Conservation (phyloP, 768 basidiomycete species). For the Suillus weaverae region DNA sequence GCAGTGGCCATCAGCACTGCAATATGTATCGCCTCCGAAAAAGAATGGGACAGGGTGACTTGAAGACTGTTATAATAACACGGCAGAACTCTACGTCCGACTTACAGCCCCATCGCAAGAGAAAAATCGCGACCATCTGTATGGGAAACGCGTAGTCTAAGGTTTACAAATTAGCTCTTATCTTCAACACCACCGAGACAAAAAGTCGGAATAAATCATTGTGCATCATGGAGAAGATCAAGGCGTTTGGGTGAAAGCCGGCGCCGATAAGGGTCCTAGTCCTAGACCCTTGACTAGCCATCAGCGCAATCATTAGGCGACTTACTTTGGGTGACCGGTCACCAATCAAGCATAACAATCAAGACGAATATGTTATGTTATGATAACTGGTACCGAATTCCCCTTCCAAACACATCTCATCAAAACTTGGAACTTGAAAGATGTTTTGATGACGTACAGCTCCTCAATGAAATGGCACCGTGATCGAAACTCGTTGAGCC, state of each 20-base stretch:
- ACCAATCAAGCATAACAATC: not conserved
- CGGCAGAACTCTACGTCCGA: not conserved
- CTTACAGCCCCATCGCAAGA: not conserved
- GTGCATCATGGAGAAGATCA: not conserved
- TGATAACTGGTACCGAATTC: not conserved
- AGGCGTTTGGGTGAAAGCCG: not conserved
- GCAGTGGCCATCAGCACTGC: not conserved
- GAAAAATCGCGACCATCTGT: not conserved
- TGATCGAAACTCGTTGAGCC: not conserved
- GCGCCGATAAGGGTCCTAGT: not conserved
- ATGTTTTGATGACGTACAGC: not conserved
- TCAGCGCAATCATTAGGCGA: not conserved
- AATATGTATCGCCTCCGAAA: not conserved
- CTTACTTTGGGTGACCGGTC: not conserved
- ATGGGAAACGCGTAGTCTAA: not conserved
- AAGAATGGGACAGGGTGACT: not conserved
- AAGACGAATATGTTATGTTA: not conserved
- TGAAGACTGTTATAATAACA: not conserved
- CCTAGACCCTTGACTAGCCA: not conserved
- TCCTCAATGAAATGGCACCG: not conserved
- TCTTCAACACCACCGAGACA: conserved; percentile 2
- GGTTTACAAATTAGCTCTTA: conserved; percentile 1
- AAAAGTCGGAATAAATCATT: too few relatives aligned
- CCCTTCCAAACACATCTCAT: not conserved
- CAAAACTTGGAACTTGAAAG: not conserved